Percentiles rank a stretch among this genome's conserved stretches.
These are phyloP conservation scores for Cryptomeria japonica DNA, from an alignment of 75 land plant genomes.

Conservation along the genomic window DNA sequence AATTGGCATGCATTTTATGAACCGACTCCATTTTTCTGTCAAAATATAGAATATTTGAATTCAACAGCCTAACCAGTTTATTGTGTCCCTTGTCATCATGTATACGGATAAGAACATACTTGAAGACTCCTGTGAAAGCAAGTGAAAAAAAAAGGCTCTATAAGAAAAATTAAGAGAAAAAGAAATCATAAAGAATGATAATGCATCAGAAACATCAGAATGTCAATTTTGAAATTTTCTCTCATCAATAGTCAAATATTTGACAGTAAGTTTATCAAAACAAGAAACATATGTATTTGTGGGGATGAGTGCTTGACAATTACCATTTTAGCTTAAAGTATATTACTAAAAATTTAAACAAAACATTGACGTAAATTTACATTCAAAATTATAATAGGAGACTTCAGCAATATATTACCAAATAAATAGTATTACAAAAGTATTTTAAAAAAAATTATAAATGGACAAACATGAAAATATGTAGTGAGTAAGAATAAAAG, in stretches of 20 bases:
- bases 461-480: too few relatives aligned
- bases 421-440: too few relatives aligned
- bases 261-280: not conserved
- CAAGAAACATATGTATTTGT: not conserved
- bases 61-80: constrained; percentile 28
- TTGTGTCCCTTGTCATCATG: constrained; percentile 26
- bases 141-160: not conserved
- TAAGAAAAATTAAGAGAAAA: not conserved
- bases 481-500: too few relatives aligned
- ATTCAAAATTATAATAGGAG: not conserved
- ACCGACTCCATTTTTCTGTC: not conserved
- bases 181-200: not conserved
- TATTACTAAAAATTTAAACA: not conserved
- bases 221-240: not conserved
- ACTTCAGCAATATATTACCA: not conserved
- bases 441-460: too few relatives aligned
- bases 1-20: not conserved
- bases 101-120: constrained; percentile 41
- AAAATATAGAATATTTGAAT: not conserved
- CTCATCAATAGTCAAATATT: not conserved
- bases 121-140: constrained; percentile 33
- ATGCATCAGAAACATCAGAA: not conserved
- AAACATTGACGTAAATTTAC: not conserved
- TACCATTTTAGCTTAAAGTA: not conserved
- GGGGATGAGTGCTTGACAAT: not conserved